These are phyloP conservation scores for Citrullus amarus DNA, from an alignment of 306 rosid species.

Conservation along the genomic window DNA sequence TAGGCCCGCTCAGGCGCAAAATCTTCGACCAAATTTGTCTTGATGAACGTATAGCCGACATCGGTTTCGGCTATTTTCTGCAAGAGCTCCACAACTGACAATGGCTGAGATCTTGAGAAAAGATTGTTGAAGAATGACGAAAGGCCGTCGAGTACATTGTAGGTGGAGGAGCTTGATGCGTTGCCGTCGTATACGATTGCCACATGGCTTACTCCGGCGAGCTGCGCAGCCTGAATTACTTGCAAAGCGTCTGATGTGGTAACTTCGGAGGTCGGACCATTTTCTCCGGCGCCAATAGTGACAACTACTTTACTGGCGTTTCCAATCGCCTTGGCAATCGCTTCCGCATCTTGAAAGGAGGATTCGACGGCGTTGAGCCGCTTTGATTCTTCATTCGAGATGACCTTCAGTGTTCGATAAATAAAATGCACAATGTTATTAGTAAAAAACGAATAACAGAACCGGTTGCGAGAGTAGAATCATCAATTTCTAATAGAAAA, in stretches of 20 bases:
- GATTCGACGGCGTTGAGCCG: slow-evolving; percentile 83
- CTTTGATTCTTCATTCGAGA: slow-evolving; percentile 78
- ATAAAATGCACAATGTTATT: background rate
- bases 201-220: slow-evolving; percentile 84
- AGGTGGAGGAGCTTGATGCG: slow-evolving; percentile 28
- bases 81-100: slow-evolving; percentile 51
- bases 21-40: slow-evolving; percentile 68
- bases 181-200: slow-evolving; percentile 57
- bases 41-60: slow-evolving; percentile 68
- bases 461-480: background rate
- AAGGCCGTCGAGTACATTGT: slow-evolving; percentile 86
- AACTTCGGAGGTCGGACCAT: slow-evolving; percentile 63
- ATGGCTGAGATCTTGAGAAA: slow-evolving; percentile 49
- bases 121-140: slow-evolving; percentile 69
- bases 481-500: background rate
- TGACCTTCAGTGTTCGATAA: slow-evolving; percentile 31
- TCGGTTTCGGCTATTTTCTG: slow-evolving; percentile 63
- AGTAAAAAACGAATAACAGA: background rate
- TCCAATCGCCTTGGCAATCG: slow-evolving; percentile 92
- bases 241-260: slow-evolving; percentile 56
- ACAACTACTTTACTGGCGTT: slow-evolving; percentile 92
- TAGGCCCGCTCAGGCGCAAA: slow-evolving; percentile 60
- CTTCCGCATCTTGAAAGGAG: slow-evolving; percentile 47
- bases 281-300: slow-evolving; percentile 66
- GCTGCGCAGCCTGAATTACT: slow-evolving; percentile 74